Evolutionary conservation across 1,284 basidiomycete genomes (phyloP).

Genomic region (Rhodotorula sp.): DNA sequence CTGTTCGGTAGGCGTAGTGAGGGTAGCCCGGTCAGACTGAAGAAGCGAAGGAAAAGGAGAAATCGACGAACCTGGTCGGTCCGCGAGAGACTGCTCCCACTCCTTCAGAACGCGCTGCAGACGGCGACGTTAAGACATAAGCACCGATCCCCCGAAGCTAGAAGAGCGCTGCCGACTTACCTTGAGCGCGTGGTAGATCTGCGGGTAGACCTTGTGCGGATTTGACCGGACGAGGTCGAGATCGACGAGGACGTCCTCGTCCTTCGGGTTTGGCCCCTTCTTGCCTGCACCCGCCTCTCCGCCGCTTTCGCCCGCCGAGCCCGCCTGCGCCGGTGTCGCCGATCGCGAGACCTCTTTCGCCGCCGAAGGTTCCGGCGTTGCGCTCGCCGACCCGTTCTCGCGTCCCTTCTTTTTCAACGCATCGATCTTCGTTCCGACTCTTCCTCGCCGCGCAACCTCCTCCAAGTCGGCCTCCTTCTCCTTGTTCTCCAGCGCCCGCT

Average conservation of each 20-base stretch:
- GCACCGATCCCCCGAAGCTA: not conserved
- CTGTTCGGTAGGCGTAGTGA: slow-evolving; percentile 32
- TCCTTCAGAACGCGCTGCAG: slow-evolving; percentile 73
- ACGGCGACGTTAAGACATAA: not conserved
- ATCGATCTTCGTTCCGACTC: not conserved
- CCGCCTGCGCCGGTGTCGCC: slow-evolving; percentile 56
- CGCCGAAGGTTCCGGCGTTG: slow-evolving; percentile 48
- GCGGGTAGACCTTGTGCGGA: slow-evolving; percentile 92
- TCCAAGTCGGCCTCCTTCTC: slow-evolving; percentile 63
- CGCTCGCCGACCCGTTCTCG: slow-evolving; percentile 39
- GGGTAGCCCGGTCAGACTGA: not conserved
- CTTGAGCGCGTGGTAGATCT: slow-evolving; percentile 96
- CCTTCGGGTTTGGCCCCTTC: slow-evolving; percentile 40
- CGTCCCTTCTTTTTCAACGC: not conserved
- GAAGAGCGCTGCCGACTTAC: slow-evolving; percentile 40
- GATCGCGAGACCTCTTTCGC: too few species aligned
- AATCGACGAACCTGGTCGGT: slow-evolving; percentile 63
- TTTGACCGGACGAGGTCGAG: slow-evolving; percentile 81
- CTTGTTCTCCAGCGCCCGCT: slow-evolving; percentile 78
- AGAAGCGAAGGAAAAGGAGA: slow-evolving; percentile 55
- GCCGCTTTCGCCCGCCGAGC: slow-evolving; percentile 34
- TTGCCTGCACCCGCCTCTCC: not conserved
- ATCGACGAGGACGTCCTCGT: slow-evolving; percentile 64
- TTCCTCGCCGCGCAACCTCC: slow-evolving; percentile 60
- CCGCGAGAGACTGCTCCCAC: slow-evolving; percentile 92